Percentiles rank a stretch among this genome's conserved stretches.
Evolutionary conservation across 192 early-diverging fungal genomes (phyloP).

Genomic region (Fimicolochytrium jonesii): DNA sequence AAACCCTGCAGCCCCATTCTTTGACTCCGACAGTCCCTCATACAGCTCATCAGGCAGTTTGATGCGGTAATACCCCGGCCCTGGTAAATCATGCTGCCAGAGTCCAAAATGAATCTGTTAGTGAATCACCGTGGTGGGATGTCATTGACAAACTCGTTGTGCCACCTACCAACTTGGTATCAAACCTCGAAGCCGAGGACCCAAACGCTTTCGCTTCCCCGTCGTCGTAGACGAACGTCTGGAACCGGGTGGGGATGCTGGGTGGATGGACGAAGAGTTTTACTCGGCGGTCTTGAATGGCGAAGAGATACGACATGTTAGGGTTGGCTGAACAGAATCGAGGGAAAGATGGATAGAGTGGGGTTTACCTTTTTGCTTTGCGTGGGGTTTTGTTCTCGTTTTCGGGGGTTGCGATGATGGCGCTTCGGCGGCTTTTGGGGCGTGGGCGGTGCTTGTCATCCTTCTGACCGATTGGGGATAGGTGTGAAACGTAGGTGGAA

Average conservation of each 20-base stretch:
- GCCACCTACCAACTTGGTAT: slow-evolving; percentile 17
- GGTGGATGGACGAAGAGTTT: slow-evolving; percentile 50
- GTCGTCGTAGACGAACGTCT: slow-evolving; percentile 50
- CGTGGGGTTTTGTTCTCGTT: too few relatives aligned
- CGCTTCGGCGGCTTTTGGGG: too few relatives aligned
- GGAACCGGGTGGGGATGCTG: slow-evolving; percentile 47
- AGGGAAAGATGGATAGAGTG: neutral
- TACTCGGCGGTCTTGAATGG: slow-evolving; percentile 31
- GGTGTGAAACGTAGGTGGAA: too few relatives aligned
- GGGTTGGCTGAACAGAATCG: neutral
- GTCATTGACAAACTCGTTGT: neutral
- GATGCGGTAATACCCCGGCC: slow-evolving; percentile 47
- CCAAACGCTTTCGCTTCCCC: slow-evolving; percentile 45
- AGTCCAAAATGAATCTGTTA: neutral
- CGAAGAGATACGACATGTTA: too few relatives aligned
- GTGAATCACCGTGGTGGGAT: neutral
- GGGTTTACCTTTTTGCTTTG: too few relatives aligned
- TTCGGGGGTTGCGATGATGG: too few relatives aligned
- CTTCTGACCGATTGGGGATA: too few relatives aligned
- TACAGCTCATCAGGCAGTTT: slow-evolving; percentile 18
- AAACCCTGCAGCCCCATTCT: slow-evolving; percentile 45
- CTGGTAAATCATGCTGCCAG: slow-evolving; percentile 45
- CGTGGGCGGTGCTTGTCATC: too few relatives aligned
- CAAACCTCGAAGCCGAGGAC: slow-evolving; percentile 43
- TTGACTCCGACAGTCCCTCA: slow-evolving; percentile 33